Percentiles rank a stretch among this genome's conserved stretches.
phyloP scores from a whole-genome alignment of 2,329 filamentous ascomycete genomes.

The Bipolaris zeicola region DNA sequence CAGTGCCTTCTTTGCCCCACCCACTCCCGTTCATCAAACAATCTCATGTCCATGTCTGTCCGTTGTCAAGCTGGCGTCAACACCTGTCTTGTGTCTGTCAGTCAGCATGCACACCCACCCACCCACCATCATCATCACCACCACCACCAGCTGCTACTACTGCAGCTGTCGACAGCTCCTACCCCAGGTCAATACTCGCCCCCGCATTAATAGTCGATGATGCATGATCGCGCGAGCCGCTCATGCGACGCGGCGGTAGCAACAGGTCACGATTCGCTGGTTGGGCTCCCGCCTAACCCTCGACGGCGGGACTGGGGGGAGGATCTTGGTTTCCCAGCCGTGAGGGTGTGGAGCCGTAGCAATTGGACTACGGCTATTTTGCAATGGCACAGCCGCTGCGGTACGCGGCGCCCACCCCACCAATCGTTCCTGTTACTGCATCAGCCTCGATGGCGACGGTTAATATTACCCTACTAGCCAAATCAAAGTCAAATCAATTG shows the following conservation, averaged over 20 bases:
- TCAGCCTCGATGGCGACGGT: constrained; percentile 18
- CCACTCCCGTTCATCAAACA: background rate
- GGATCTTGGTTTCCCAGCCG: constrained; percentile 11
- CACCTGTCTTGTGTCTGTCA: constrained; percentile 3
- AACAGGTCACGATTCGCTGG: constrained; percentile 14
- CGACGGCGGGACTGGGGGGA: constrained; percentile 3
- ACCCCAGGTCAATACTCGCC: constrained; percentile 16
- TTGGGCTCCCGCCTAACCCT: constrained; percentile 10
- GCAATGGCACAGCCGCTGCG: constrained; percentile 17
- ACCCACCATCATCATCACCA: constrained; percentile 4
- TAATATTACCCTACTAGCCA: constrained; percentile 4
- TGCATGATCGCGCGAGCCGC: constrained; percentile 28
- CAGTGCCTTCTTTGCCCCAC: no score
- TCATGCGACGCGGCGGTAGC: constrained; percentile 14
- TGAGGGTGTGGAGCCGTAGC: constrained; percentile 19
- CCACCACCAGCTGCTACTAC: constrained; percentile 9
- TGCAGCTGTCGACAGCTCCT: background rate
- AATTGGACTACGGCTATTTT: constrained; percentile 14
- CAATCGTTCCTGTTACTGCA: constrained; percentile 1
- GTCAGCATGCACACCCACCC: constrained; percentile 11
- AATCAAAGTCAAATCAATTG: constrained; percentile 9
- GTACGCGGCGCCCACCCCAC: constrained; percentile 11
- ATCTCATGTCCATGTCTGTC: background rate
- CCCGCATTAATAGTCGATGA: constrained; percentile 21
- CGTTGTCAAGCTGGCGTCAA: constrained; percentile 8